phyloP scores from a whole-genome alignment of 257 asterid genomes.

The Ocimum tenuiflorum region DNA sequence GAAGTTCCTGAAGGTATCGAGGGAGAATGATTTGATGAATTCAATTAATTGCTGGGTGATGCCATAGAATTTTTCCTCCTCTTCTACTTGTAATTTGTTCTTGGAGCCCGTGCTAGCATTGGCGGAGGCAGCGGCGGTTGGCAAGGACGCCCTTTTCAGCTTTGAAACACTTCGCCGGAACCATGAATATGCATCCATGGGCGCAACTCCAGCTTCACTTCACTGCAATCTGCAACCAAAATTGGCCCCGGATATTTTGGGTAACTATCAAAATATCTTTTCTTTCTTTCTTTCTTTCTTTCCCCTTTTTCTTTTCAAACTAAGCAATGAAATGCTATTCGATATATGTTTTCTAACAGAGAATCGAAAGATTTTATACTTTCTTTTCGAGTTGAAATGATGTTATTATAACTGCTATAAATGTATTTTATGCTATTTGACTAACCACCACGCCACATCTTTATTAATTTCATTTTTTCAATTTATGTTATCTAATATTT shows the following conservation, averaged over 20 bases:
- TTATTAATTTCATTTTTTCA: too few relatives aligned
- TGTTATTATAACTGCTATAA: too few relatives aligned
- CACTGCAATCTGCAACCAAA: background rate
- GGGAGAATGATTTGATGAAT: conserved; percentile 54
- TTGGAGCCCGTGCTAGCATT: background rate
- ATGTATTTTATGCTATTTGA: too few relatives aligned
- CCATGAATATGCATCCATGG: conserved; percentile 70
- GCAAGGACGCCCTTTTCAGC: conserved; percentile 28
- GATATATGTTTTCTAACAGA: too few relatives aligned
- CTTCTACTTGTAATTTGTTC: conserved; percentile 17
- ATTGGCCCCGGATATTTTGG: background rate
- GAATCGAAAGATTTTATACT: too few relatives aligned
- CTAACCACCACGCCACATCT: too few relatives aligned
- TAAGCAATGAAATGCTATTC: too few relatives aligned
- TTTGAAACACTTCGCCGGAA: conserved; percentile 54
- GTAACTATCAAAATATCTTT: background rate
- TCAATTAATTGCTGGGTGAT: conserved; percentile 55
- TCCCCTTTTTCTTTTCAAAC: too few relatives aligned
- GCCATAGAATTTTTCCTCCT: conserved; percentile 46
- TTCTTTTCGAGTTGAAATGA: too few relatives aligned
- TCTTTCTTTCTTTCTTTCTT: too few relatives aligned
- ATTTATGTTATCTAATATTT: too few relatives aligned
- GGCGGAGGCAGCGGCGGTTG: conserved; percentile 10
- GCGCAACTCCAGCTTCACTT: background rate
- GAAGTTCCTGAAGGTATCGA: conserved; percentile 67